Evolutionary conservation across 352 stramenopile genomes (phyloP), one percentile per base, ranked within the genome.

Genomic region (Phytopythium cucurbitacearum): DNA sequence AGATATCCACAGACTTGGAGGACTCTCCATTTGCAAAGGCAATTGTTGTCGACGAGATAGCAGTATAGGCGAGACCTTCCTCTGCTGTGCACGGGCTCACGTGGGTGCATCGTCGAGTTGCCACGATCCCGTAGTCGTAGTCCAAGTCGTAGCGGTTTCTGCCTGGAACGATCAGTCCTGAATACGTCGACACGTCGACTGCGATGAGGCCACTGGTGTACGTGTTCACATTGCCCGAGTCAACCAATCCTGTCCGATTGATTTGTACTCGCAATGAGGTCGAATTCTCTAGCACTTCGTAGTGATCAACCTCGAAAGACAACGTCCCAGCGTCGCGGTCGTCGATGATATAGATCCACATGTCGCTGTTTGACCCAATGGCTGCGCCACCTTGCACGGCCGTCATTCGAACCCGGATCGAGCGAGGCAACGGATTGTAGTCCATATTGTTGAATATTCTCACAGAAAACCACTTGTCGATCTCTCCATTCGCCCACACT

Each of bases 271-370:
- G 72, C 7, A 86, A 60, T 48, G 45, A 76, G 4, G 60, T 54
- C 4, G 44, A 65, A n/a, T 76, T 83, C 47, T 91, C 80, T 2
- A 78, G 37, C 4, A 91, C 77, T n/a, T 80, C 60, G 55, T 91
- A 91, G 43, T 73, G 66, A 2, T 68, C 60, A 11, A 67, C 33
- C 7, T 60, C 56, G 45, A 91, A 91, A 12, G 77, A 87, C 0
- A 91, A 48, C 15, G 80, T 89, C 11, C 80, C 80, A 33, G 77
- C 77, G 53, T 91, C 80, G 35, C 80, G 76, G 56, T 91, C 80
- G 42, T 91, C 80, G 42, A 91, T 64, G 34, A 91, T 80, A 44
- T 87, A 89, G 10, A 91, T 69, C 75, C 71, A 84, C 47, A 81
- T 76, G 15, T 83, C 66, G 2, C 49, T 51, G 46, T 69, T 56